A percentile compares a stretch with the other conserved stretches of the same genome.
These are phyloP conservation scores for Scenedesmus sp. DNA, from an alignment of 163 green algal genomes.

Conservation along the genomic window DNA sequence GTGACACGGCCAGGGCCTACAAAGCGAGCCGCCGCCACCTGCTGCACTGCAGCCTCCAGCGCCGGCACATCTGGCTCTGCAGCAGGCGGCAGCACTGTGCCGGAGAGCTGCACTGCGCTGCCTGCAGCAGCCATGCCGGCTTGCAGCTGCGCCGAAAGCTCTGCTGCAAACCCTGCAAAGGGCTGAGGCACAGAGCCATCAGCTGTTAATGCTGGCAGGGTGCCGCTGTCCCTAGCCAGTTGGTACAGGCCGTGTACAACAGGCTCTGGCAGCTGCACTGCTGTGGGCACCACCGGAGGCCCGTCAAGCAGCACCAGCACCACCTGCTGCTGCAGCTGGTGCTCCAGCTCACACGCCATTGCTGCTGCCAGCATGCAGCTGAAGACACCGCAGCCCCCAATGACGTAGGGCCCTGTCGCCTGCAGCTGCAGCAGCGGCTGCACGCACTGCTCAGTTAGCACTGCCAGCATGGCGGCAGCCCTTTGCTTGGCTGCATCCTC, in stretches of 20 bases:
- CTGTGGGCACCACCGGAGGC: constrained; percentile 9
- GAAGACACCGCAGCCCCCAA: constrained; percentile 66
- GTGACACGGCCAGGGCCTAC: neutral
- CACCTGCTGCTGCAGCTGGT: constrained; percentile 39
- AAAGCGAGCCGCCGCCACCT: neutral
- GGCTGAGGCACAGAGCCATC: constrained; percentile 26
- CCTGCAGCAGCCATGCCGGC: constrained; percentile 15
- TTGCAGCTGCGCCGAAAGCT: constrained; percentile 1
- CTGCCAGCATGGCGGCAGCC: neutral
- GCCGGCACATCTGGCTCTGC: neutral
- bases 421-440: constrained; percentile 63
- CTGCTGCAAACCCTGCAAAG: constrained; percentile 15
- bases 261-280: constrained; percentile 40
- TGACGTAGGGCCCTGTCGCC: constrained; percentile 72
- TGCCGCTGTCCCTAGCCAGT: constrained; percentile 66
- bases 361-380: constrained; percentile 70
- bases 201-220: constrained; percentile 37
- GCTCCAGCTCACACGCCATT: constrained; percentile 64
- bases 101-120: neutral
- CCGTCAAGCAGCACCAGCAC: constrained; percentile 76
- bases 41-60: neutral
- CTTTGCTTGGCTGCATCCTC: neutral
- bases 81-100: neutral
- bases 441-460: constrained; percentile 58
- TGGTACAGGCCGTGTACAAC: constrained; percentile 72